Evolutionary conservation across 768 basidiomycete species (phyloP).

Genomic region (Rhodotorula babjevae): DNA sequence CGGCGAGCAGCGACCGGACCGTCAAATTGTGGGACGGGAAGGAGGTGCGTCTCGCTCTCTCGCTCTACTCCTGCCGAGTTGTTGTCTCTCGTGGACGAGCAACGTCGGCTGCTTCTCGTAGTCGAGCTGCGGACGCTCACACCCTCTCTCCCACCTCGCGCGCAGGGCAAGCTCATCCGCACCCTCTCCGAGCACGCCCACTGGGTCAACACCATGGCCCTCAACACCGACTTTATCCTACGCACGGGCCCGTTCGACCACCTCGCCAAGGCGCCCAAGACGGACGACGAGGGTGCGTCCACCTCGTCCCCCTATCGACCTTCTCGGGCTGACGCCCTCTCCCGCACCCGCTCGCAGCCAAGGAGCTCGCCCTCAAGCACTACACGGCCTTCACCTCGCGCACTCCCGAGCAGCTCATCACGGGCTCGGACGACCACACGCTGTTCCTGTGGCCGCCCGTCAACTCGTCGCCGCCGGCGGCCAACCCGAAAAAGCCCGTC

Average conservation of each 20-base stretch:
- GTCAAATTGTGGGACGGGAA: slow-evolving; percentile 91
- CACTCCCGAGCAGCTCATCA: slow-evolving; percentile 76
- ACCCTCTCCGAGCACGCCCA: slow-evolving; percentile 92
- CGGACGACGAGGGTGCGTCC: slow-evolving; percentile 72
- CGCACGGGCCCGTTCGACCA: slow-evolving; percentile 95
- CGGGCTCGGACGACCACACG: slow-evolving; percentile 96
- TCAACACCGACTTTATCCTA: slow-evolving; percentile 91
- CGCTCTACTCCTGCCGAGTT: not conserved
- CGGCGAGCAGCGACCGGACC: slow-evolving; percentile 88
- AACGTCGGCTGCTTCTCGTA: no score
- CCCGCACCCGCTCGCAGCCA: slow-evolving; percentile 54
- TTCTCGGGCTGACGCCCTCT: not conserved
- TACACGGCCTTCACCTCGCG: slow-evolving; percentile 57
- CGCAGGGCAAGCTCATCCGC: slow-evolving; percentile 75
- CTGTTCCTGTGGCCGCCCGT: slow-evolving; percentile 86
- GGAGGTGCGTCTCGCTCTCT: slow-evolving; percentile 53
- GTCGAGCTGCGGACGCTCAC: no score
- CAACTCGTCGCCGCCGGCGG: slow-evolving; percentile 48
- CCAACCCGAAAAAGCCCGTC: slow-evolving; percentile 62
- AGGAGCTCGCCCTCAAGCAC: slow-evolving; percentile 67
- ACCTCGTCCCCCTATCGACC: not conserved
- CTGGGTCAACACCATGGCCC: slow-evolving; percentile 94
- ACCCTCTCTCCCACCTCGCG: not conserved
- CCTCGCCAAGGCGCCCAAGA: slow-evolving; percentile 66
- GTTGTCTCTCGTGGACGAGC: not conserved